Evolutionary conservation across 2,329 filamentous ascomycete genomes (phyloP).

Genomic region (Nemania serpens): DNA sequence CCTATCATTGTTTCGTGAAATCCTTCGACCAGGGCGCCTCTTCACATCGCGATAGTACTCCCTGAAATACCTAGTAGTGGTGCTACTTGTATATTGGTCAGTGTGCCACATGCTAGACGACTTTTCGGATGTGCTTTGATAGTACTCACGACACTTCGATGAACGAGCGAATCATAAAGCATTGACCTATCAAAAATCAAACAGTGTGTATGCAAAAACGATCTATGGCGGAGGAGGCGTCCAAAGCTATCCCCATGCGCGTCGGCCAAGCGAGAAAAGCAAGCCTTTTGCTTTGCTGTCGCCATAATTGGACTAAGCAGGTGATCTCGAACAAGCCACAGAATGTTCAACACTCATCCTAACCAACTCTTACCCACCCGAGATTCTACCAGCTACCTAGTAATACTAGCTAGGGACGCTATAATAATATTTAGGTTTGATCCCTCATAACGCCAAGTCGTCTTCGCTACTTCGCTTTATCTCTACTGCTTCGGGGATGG

Average conservation of each 20-base stretch:
- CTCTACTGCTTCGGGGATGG: too few relatives aligned
- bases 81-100: too few relatives aligned
- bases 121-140: not conserved
- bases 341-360: not conserved
- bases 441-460: too few relatives aligned
- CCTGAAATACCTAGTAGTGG: too few relatives aligned
- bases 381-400: not conserved
- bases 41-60: too few relatives aligned
- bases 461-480: too few relatives aligned
- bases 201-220: not conserved
- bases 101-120: not conserved
- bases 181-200: not conserved
- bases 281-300: not conserved
- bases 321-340: not conserved
- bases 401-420: too few relatives aligned
- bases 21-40: slow-evolving; percentile 4
- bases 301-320: slow-evolving; percentile 1
- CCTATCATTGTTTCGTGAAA: not conserved
- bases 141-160: not conserved
- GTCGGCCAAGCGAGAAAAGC: not conserved
- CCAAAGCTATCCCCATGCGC: not conserved
- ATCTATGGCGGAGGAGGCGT: not conserved
- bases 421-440: too few relatives aligned
- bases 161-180: not conserved
- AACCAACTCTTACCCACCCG: not conserved